Evolutionary conservation across 257 asterid genomes (phyloP), one percentile per base, ranked within the genome.

Genomic region (Penstemon davidsonii): DNA sequence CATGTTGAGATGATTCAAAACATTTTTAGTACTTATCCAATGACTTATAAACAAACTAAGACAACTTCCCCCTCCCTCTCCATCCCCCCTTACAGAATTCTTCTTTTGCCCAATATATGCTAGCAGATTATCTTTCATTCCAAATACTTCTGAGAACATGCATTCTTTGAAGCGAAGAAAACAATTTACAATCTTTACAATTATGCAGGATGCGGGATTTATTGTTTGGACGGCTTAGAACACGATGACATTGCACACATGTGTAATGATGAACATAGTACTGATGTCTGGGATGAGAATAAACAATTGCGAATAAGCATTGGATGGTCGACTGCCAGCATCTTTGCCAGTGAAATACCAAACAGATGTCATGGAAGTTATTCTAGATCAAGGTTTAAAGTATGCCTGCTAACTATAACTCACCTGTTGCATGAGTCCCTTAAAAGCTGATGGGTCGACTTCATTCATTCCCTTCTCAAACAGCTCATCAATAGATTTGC

Each of bases 401-500:
- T 66, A 70, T 73, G 49, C 49, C 44, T 37, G 64, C 45, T 18
- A 37, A 57, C 9, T 40, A 62, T 60, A 45, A 70, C 81, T 78
- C 68, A 90, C 97, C 96, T 87, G 85, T 73, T 94, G 82, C 83
- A 77, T 75, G 73, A 94, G 84, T 63, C 68, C 88, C 78, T 70
- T 59, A 72, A 94, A 82, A 82, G 76, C 86, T 38, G 86, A 75
- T 43, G 70, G 80, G 47, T 86, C 79, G 40, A 81, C 78, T 82
- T 75, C 81, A 69, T 77, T 77, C 51, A 55, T 74, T 74, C 97
- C 97, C 71, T 87, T 84, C 85, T 80, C 90, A 74, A 90, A 81
- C 68, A 90, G 81, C 87, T 93, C 96, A 60, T 93, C 97, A 12
- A 93, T 79, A 19, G 95, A 85, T 73, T 75, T 94, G 88, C 97